A percentile compares a stretch with the other conserved stretches of the same genome.
These are phyloP conservation scores for Adansonia madagascariensis DNA, from an alignment of 441 rosid species.

Conservation along the genomic window DNA sequence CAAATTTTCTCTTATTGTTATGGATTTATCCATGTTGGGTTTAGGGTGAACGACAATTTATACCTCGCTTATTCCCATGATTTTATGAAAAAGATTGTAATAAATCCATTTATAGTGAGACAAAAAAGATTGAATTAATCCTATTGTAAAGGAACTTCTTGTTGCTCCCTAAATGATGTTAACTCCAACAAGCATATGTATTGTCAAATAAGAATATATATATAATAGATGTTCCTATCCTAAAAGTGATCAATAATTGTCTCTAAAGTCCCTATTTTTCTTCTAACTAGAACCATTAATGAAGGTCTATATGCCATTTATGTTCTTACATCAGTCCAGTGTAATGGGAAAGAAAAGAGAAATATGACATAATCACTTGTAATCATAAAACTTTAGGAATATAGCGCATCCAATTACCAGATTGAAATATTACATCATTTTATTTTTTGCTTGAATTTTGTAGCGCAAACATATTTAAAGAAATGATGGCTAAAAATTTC, in stretches of 20 bases:
- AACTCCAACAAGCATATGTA: neutral
- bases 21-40: no score
- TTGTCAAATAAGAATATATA: neutral
- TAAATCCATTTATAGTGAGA: neutral
- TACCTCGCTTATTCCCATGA: no score
- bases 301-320: neutral
- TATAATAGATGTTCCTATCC: neutral
- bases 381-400: conserved; percentile 9
- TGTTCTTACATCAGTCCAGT: neutral
- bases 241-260: neutral
- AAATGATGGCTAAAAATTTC: conserved; percentile 65
- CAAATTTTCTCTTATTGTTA: no score
- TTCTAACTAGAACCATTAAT: neutral
- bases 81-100: neutral
- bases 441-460: conserved; percentile 77
- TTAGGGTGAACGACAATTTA: no score
- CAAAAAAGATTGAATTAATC: neutral
- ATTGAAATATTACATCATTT: conserved; percentile 57
- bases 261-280: neutral
- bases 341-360: neutral
- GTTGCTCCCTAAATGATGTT: neutral
- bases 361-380: neutral
- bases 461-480: conserved; percentile 85
- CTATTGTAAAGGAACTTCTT: neutral
- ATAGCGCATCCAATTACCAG: neutral